Conservation (phyloP, 306 rosid genomes). For the Oxytropis ochrocephala region DNA sequence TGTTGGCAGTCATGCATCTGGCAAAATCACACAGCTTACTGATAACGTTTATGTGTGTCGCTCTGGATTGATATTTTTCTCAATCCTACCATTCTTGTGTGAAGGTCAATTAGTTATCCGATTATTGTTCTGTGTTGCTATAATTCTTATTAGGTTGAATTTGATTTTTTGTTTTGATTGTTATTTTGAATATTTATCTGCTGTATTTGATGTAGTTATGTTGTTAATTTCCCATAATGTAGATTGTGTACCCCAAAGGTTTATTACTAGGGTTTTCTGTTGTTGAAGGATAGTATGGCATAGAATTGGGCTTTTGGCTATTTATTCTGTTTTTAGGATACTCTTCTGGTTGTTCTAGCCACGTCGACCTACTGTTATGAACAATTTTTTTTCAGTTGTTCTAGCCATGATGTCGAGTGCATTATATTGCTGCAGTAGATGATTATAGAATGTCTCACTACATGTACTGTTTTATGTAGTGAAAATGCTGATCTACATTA, state of each 20-base stretch:
- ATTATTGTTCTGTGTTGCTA: background rate
- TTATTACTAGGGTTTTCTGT: background rate
- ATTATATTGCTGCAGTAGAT: background rate
- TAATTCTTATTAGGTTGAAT: background rate
- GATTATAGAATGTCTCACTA: background rate
- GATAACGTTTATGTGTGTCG: constrained; percentile 96
- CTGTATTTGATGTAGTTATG: background rate
- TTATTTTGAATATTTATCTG: background rate
- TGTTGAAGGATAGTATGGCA: background rate
- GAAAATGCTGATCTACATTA: background rate
- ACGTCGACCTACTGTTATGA: no score
- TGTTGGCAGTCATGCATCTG: constrained; percentile 87
- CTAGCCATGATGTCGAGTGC: background rate
- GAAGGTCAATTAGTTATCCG: background rate
- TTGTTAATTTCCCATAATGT: background rate
- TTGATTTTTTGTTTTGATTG: background rate
- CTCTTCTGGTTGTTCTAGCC: background rate
- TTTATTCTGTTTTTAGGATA: background rate
- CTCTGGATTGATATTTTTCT: constrained; percentile 82
- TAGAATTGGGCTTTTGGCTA: background rate
- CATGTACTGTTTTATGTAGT: background rate
- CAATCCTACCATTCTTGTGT: background rate
- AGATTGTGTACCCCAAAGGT: no score
- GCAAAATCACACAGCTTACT: constrained; percentile 87
- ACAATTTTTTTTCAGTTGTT: background rate